These are phyloP conservation scores for Phytopythium aichiense DNA, from an alignment of 352 stramenopile species.

Conservation along the genomic window DNA sequence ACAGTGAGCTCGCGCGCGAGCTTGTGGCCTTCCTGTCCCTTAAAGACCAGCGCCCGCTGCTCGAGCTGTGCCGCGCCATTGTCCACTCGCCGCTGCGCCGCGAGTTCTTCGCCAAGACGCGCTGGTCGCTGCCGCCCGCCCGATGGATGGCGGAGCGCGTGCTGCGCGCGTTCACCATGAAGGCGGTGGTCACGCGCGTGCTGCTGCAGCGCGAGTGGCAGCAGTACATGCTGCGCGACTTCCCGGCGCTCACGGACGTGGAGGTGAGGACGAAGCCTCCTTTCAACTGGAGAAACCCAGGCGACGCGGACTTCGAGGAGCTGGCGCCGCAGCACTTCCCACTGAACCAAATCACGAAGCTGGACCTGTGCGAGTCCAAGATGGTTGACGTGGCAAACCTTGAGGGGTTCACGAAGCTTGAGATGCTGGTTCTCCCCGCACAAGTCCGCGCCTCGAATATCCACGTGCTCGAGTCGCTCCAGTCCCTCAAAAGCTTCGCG, in stretches of 20 bases:
- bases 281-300: too few relatives aligned
- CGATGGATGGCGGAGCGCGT: not conserved
- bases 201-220: not conserved
- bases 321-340: not conserved
- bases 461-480: not conserved
- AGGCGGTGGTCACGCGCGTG: not conserved
- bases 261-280: too few relatives aligned
- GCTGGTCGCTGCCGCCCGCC: not conserved
- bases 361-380: not conserved
- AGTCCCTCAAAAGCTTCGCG: not conserved
- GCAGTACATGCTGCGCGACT: not conserved
- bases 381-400: not conserved
- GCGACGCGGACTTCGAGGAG: not conserved
- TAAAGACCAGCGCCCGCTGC: not conserved
- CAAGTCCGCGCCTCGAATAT: not conserved
- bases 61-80: not conserved
- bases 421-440: not conserved
- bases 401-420: not conserved
- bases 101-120: conserved; percentile 1
- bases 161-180: conserved; percentile 4
- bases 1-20: not conserved
- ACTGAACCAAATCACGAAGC: not conserved
- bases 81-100: not conserved
- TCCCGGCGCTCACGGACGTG: not conserved
- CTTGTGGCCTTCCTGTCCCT: not conserved